Percentiles rank a stretch among this genome's conserved stretches.
These are phyloP conservation scores for Aspergillus sp. DNA, from an alignment of 2,329 filamentous ascomycete species.

Conservation along the genomic window DNA sequence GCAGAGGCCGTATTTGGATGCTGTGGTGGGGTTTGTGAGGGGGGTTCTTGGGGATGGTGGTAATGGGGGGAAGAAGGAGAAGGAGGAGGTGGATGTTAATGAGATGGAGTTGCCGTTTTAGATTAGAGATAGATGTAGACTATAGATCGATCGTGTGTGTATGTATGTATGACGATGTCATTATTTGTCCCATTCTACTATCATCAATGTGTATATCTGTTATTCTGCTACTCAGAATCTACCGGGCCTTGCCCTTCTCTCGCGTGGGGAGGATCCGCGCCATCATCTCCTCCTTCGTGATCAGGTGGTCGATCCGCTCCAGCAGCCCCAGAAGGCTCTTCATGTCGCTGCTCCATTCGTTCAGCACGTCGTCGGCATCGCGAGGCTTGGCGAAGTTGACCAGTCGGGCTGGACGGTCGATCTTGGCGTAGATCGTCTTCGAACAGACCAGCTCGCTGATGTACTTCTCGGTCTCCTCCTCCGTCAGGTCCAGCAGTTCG, in stretches of 20 bases:
- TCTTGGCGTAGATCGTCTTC: conserved; percentile 97
- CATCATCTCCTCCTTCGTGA: conserved; percentile 99
- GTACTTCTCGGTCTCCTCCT: conserved; percentile 98
- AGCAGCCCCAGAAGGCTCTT: conserved; percentile 83
- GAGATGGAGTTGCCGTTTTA: conserved; percentile 70
- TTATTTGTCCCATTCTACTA: conserved; percentile 33
- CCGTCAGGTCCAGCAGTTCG: conserved; percentile 83
- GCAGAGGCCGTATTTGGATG: conserved; percentile 76
- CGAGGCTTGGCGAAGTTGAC: conserved; percentile 94
- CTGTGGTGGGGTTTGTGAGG: conserved; percentile 71
- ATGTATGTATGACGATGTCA: conserved; percentile 1
- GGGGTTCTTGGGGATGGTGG: conserved; percentile 48
- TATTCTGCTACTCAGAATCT: neutral
- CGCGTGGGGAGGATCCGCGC: conserved; percentile 77
- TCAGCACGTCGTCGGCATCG: conserved; percentile 92
- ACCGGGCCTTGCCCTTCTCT: conserved; percentile 44
- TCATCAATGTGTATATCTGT: conserved; percentile 20
- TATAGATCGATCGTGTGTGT: too few relatives aligned
- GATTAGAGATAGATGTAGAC: conserved; percentile 17
- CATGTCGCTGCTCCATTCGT: conserved; percentile 99
- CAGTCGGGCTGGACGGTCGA: conserved; percentile 87
- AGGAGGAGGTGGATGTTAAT: conserved; percentile 59
- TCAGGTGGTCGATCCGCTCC: conserved; percentile 94
- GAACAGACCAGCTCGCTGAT: conserved; percentile 95
- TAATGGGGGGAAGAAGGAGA: conserved; percentile 37